Percentiles rank a stretch among this genome's conserved stretches.
Evolutionary conservation across 306 rosid genomes (phyloP).

Genomic region (Trifolium pratense): DNA sequence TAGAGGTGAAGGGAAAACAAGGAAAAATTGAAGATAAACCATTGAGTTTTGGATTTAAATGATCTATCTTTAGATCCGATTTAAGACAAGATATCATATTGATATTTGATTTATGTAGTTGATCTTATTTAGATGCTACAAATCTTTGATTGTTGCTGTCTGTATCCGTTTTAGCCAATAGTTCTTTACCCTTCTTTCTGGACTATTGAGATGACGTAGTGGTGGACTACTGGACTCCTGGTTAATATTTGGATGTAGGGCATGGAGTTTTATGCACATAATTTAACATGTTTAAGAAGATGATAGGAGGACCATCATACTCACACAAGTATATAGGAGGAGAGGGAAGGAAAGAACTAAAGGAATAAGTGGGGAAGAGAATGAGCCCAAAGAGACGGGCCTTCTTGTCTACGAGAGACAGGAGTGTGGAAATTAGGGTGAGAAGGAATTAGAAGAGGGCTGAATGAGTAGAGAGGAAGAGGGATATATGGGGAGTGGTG

Average conservation of each 20-base stretch:
- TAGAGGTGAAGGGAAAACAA: not conserved
- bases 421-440: not conserved
- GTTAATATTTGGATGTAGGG: constrained; percentile 25
- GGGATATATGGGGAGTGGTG: not conserved
- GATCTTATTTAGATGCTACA: not conserved
- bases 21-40: constrained; percentile 5
- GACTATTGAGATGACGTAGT: constrained; percentile 20
- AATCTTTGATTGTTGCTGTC: not conserved
- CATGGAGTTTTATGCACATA: constrained; percentile 22
- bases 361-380: not conserved
- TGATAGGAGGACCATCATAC: not conserved
- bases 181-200: constrained; percentile 18
- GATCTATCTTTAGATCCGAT: not conserved
- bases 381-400: not conserved
- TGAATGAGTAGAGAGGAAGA: too few relatives aligned
- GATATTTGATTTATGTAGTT: not conserved
- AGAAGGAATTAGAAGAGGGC: not conserved
- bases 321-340: not conserved
- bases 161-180: not conserved
- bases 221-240: constrained; percentile 1
- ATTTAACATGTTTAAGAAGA: not conserved
- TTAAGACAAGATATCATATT: not conserved
- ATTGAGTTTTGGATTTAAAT: not conserved
- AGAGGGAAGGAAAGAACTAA: not conserved
- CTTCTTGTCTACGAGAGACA: not conserved